phyloP scores from a whole-genome alignment of 352 stramenopile genomes.

The Globisporangium mamillatum region DNA sequence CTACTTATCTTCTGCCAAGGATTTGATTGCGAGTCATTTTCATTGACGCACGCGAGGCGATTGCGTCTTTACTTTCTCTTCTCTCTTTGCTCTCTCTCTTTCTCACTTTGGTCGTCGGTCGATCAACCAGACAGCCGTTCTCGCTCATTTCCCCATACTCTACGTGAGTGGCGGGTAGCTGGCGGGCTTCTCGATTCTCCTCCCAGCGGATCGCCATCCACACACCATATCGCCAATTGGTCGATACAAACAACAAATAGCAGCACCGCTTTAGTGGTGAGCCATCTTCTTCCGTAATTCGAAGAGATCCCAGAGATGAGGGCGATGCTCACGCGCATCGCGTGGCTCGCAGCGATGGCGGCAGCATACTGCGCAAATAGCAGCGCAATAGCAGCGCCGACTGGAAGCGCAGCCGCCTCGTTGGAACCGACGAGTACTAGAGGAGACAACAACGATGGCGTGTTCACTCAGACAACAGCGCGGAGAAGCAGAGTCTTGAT shows the following conservation, averaged over 20 bases:
- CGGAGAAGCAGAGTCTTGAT: background rate
- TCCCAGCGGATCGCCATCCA: background rate
- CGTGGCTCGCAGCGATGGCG: background rate
- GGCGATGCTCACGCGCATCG: background rate
- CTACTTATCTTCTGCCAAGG: background rate
- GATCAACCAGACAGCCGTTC: background rate
- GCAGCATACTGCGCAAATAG: background rate
- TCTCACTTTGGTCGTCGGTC: background rate
- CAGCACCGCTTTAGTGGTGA: background rate
- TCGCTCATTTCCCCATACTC: slow-evolving; percentile 1
- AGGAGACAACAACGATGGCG: background rate
- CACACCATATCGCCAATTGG: background rate
- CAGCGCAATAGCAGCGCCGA: background rate
- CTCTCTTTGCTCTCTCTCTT: no score
- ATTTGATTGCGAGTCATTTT: background rate
- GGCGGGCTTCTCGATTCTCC: background rate
- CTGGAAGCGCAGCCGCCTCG: background rate
- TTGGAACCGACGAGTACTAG: background rate
- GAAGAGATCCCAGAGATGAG: background rate
- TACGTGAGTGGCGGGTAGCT: background rate
- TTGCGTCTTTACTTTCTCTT: background rate
- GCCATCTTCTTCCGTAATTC: background rate
- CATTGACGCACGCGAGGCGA: background rate
- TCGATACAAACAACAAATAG: background rate
- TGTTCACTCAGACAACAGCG: background rate